Conservation (phyloP, 768 basidiomycete genomes). For the Mycena alexandri region DNA sequence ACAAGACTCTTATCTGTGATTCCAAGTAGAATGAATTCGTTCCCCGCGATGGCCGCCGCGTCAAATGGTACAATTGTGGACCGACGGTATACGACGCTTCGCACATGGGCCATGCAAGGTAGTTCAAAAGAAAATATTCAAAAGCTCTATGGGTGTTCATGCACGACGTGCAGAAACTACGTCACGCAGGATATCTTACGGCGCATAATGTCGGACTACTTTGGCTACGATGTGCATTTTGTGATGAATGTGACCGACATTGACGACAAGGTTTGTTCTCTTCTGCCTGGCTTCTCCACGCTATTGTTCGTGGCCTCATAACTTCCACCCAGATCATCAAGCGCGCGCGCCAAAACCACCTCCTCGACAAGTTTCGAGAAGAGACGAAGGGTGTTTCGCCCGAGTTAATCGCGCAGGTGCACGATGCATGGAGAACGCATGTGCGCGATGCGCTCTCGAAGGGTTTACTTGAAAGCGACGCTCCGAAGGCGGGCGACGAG, state of each 20-base stretch:
- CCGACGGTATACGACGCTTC: slow-evolving; percentile 99
- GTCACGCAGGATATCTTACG: slow-evolving; percentile 94
- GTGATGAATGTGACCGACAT: slow-evolving; percentile 99
- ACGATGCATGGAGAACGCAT: slow-evolving; percentile 76
- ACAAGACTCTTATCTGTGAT: slow-evolving; percentile 34
- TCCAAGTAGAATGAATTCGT: slow-evolving; percentile 78
- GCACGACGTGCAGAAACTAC: slow-evolving; percentile 79
- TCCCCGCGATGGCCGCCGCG: slow-evolving; percentile 73
- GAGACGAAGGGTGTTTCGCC: slow-evolving; percentile 67
- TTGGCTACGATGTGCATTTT: slow-evolving; percentile 97
- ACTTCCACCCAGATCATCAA: slow-evolving; percentile 82
- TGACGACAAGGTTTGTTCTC: slow-evolving; percentile 88
- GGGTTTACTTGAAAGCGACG: slow-evolving; percentile 66
- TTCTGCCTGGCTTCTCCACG: not conserved
- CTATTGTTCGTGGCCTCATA: slow-evolving; percentile 15
- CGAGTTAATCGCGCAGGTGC: slow-evolving; percentile 68
- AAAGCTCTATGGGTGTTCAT: slow-evolving; percentile 11
- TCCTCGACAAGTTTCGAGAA: slow-evolving; percentile 72
- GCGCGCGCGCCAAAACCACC: slow-evolving; percentile 85
- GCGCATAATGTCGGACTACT: slow-evolving; percentile 93
- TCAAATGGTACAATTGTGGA: slow-evolving; percentile 99
- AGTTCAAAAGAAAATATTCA: slow-evolving; percentile 33
- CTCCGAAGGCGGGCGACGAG: slow-evolving; percentile 62
- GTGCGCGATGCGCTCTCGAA: slow-evolving; percentile 73
- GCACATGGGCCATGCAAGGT: slow-evolving; percentile 99